These are phyloP conservation scores for Hymenoscyphus occultus DNA, from an alignment of 2,329 filamentous ascomycete genomes.

Conservation along the genomic window DNA sequence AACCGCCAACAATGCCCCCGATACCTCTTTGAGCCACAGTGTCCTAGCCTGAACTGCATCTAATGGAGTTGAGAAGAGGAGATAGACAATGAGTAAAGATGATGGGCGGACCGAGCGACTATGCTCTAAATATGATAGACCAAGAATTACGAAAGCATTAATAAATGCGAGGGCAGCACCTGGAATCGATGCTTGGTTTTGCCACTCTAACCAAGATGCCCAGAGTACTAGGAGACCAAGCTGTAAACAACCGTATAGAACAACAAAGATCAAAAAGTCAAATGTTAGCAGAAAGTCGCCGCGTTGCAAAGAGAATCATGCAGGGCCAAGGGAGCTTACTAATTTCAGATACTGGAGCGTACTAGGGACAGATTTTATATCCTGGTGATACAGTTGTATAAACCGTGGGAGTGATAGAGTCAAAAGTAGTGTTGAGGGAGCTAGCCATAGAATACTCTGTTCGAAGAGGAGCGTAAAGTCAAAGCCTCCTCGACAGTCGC, in stretches of 20 bases:
- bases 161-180: not conserved
- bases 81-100: constrained; percentile 20
- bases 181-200: constrained; percentile 24
- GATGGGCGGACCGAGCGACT: constrained; percentile 20
- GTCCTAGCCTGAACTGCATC: constrained; percentile 25
- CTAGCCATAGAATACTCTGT: constrained; percentile 11
- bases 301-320: no score
- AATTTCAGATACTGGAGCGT: no score
- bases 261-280: no score
- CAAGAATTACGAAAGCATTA: not conserved
- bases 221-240: not conserved
- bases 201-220: no score
- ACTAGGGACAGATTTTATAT: not conserved
- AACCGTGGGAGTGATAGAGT: constrained; percentile 11
- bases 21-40: constrained; percentile 29
- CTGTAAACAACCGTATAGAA: not conserved
- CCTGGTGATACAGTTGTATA: not conserved
- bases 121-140: constrained; percentile 20
- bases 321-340: no score
- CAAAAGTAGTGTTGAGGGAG: constrained; percentile 10
- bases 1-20: constrained; percentile 17
- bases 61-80: constrained; percentile 19
- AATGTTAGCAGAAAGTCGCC: no score
- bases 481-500: constrained; percentile 5
- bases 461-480: constrained; percentile 21